These are phyloP conservation scores for Exidia glandulosa DNA, from an alignment of 768 basidiomycete genomes.

Conservation along the genomic window DNA sequence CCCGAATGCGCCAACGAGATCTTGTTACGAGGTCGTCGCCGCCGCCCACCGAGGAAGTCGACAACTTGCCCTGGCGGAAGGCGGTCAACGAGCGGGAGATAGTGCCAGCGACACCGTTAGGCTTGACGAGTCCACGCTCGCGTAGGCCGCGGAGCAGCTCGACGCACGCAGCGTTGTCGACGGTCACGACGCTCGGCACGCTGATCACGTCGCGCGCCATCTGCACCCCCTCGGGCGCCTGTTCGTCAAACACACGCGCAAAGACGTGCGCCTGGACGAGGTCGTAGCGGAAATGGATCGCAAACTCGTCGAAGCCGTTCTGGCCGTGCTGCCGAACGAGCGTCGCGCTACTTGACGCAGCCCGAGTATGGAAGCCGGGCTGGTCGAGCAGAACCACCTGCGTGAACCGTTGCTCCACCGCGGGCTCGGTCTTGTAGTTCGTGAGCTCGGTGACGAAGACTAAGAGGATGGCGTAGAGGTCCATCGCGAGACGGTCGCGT, in stretches of 20 bases:
- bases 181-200: slow-evolving; percentile 53
- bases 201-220: slow-evolving; percentile 55
- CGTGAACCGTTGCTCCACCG: slow-evolving; percentile 37
- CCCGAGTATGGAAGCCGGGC: slow-evolving; percentile 73
- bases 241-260: slow-evolving; percentile 63
- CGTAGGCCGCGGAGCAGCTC: slow-evolving; percentile 74
- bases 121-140: slow-evolving; percentile 59
- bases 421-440: slow-evolving; percentile 59
- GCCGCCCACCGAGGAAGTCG: slow-evolving; percentile 39
- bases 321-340: slow-evolving; percentile 68
- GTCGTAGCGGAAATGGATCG: slow-evolving; percentile 79
- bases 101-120: slow-evolving; percentile 65
- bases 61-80: slow-evolving; percentile 61
- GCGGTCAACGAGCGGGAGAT: slow-evolving; percentile 64
- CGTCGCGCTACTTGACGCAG: slow-evolving; percentile 39
- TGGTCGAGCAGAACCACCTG: slow-evolving; percentile 79
- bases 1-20: slow-evolving; percentile 58
- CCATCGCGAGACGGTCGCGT: too few species aligned
- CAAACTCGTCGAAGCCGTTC: slow-evolving; percentile 79
- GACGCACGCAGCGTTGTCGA: slow-evolving; percentile 76
- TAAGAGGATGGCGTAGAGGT: slow-evolving; percentile 85
- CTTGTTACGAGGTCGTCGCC: slow-evolving; percentile 66
- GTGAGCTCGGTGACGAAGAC: slow-evolving; percentile 80
- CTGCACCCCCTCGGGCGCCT: slow-evolving; percentile 50
- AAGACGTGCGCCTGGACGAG: slow-evolving; percentile 68